A percentile compares a stretch with the other conserved stretches of the same genome.
Conservation (phyloP, 2,329 filamentous ascomycete species). For the Huntiella bhutanensis region DNA sequence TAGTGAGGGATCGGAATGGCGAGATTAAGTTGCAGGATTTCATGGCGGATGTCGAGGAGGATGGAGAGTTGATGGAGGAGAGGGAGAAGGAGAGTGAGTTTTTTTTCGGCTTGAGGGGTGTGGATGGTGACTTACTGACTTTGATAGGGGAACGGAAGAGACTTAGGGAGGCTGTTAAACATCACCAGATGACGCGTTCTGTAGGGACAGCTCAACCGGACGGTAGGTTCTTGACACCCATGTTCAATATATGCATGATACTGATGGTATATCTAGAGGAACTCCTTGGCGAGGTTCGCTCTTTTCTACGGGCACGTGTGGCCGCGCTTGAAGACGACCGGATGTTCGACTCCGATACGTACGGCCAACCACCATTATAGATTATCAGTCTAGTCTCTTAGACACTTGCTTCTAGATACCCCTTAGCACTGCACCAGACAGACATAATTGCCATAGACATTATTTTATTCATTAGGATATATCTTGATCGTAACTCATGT, state of each 20-base stretch:
- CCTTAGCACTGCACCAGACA: not conserved
- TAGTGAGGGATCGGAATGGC: conserved; percentile 42
- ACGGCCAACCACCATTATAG: not conserved
- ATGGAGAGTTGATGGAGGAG: conserved; percentile 34
- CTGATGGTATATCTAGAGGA: conserved; percentile 26
- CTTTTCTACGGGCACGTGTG: conserved; percentile 54
- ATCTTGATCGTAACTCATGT: not conserved
- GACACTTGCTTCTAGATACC: not conserved
- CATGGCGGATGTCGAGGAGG: conserved; percentile 31
- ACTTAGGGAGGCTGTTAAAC: conserved; percentile 40
- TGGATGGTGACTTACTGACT: conserved; percentile 14
- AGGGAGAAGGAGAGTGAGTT: conserved; percentile 35
- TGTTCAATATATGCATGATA: not conserved
- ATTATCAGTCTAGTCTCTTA: not conserved
- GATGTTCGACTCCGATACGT: conserved; percentile 41
- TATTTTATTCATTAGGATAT: not conserved
- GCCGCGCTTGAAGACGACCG: conserved; percentile 64
- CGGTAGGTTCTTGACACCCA: conserved; percentile 14
- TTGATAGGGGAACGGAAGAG: conserved; percentile 38
- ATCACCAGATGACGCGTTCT: conserved; percentile 36
- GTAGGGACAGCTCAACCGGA: conserved; percentile 48
- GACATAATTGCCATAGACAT: not conserved
- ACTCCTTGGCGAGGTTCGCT: conserved; percentile 48
- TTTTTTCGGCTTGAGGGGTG: conserved; percentile 6
- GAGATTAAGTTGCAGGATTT: conserved; percentile 31